These are phyloP conservation scores for Mycena pura DNA, from an alignment of 768 basidiomycete species.

Conservation along the genomic window DNA sequence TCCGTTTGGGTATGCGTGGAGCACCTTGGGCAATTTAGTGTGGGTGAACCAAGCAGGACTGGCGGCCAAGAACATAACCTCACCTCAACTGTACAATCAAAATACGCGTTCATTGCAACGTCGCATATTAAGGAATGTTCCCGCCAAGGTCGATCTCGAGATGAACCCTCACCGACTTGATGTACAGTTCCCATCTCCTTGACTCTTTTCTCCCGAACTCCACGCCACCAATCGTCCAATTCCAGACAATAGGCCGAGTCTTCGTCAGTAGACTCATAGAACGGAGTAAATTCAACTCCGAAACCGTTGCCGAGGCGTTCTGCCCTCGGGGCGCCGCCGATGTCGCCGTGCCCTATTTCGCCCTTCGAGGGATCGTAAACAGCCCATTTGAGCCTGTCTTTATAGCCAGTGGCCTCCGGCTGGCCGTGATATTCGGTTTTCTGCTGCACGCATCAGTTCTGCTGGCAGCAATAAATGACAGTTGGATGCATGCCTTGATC, in stretches of 20 bases:
- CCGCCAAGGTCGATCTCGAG: slow-evolving; percentile 24
- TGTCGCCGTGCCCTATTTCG: slow-evolving; percentile 44
- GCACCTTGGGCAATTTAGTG: slow-evolving; percentile 45
- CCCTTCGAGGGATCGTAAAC: slow-evolving; percentile 52
- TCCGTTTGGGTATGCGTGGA: slow-evolving; percentile 50
- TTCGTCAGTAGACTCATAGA: slow-evolving; percentile 45
- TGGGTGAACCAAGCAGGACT: not conserved
- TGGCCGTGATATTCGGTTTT: slow-evolving; percentile 34
- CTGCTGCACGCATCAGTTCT: not conserved
- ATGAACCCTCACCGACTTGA: slow-evolving; percentile 25
- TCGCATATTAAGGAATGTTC: slow-evolving; percentile 60
- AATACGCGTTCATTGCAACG: slow-evolving; percentile 56
- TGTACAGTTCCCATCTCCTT: slow-evolving; percentile 23
- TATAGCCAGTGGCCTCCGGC: slow-evolving; percentile 51
- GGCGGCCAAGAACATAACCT: slow-evolving; percentile 10
- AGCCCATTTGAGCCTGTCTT: slow-evolving; percentile 59
- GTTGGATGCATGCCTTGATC: slow-evolving; percentile 53
- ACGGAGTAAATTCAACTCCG: slow-evolving; percentile 52
- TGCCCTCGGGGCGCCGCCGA: slow-evolving; percentile 43
- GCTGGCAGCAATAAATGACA: not conserved
- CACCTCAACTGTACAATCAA: slow-evolving; percentile 71
- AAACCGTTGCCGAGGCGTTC: slow-evolving; percentile 43
- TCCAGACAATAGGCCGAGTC: slow-evolving; percentile 52
- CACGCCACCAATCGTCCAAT: slow-evolving; percentile 61
- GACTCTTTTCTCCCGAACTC: slow-evolving; percentile 31